phyloP scores from a whole-genome alignment of 106 monocot species.

The Allium sativum region DNA sequence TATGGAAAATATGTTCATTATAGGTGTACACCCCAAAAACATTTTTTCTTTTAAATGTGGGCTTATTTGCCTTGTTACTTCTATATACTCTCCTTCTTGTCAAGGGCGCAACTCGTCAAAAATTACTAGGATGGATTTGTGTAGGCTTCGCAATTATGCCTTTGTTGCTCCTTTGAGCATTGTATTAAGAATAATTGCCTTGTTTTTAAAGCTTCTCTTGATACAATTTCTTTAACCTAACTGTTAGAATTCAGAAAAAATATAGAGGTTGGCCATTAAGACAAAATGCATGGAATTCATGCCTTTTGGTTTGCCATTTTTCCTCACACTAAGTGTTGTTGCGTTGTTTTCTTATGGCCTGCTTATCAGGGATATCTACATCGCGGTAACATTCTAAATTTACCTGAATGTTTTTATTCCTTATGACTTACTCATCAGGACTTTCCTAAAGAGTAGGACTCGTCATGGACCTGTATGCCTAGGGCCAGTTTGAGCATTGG shows the following conservation, averaged over 20 bases:
- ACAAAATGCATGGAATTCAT: conserved; percentile 73
- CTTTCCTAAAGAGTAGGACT: too few species aligned
- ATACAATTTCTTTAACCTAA: not conserved
- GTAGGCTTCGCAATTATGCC: conserved; percentile 23
- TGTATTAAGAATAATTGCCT: conserved; percentile 12
- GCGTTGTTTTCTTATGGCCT: conserved; percentile 32
- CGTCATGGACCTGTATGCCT: too few species aligned
- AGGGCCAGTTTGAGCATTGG: too few species aligned
- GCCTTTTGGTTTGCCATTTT: conserved; percentile 29
- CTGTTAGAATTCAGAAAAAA: not conserved
- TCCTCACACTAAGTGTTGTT: conserved; percentile 27
- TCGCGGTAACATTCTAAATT: conserved; percentile 15
- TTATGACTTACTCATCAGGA: too few species aligned
- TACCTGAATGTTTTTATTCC: not conserved
- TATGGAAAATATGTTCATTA: not conserved
- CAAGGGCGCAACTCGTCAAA: conserved; percentile 12
- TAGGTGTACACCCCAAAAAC: conserved; percentile 23
- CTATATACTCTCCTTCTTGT: conserved; percentile 20
- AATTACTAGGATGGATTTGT: conserved; percentile 32
- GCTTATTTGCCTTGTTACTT: conserved; percentile 21
- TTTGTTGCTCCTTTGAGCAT: conserved; percentile 40
- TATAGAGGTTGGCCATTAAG: conserved; percentile 39
- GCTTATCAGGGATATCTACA: conserved; percentile 19
- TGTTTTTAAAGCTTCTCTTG: not conserved
- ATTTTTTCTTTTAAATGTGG: conserved; percentile 27